phyloP scores from a whole-genome alignment of 331 rosid genomes.

The Saraca asoca region DNA sequence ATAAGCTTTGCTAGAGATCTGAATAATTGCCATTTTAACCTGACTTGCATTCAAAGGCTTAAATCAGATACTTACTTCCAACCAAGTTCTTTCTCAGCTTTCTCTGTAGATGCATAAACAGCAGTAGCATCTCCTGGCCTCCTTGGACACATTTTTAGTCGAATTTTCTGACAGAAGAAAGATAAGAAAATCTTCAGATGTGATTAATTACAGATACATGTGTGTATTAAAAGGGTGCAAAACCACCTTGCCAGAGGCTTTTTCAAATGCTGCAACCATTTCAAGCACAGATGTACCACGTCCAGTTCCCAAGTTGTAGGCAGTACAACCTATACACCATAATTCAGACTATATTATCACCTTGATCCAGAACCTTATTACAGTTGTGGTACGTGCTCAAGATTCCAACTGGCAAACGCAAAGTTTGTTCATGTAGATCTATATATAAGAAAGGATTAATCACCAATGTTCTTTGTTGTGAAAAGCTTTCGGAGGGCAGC shows the following conservation, averaged over 20 bases:
- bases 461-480: constrained; percentile 50
- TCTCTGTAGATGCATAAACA: constrained; percentile 65
- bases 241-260: constrained; percentile 64
- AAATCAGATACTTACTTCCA: constrained; percentile 56
- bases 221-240: neutral
- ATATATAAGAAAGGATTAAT: neutral
- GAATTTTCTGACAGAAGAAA: constrained; percentile 55
- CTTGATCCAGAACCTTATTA: neutral
- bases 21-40: neutral
- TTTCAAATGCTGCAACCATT: constrained; percentile 68
- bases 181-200: constrained; percentile 6
- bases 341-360: too few relatives aligned
- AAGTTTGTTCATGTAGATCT: neutral
- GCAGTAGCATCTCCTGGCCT: constrained; percentile 76
- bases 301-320: constrained; percentile 72
- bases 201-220: neutral
- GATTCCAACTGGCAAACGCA: neutral
- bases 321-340: constrained; percentile 53
- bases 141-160: constrained; percentile 49
- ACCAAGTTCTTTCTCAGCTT: constrained; percentile 62
- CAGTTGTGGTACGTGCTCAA: neutral
- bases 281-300: constrained; percentile 65
- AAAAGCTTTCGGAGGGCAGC: constrained; percentile 70
- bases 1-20: neutral
- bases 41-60: neutral